phyloP scores from a whole-genome alignment of 495 filamentous ascomycete species.

The Copromyces sp. region DNA sequence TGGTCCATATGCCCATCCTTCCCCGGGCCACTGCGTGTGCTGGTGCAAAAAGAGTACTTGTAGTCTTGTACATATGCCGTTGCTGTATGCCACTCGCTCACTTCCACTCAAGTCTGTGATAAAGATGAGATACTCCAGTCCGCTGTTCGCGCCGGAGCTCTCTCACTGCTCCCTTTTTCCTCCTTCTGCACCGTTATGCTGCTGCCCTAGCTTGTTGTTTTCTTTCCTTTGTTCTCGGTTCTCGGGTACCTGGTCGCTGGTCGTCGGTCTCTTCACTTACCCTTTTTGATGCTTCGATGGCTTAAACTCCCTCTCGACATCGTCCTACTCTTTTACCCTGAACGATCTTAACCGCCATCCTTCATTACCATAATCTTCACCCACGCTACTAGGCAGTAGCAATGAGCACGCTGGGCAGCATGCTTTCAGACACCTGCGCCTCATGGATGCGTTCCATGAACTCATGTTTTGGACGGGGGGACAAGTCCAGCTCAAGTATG shows the following conservation, averaged over 20 bases:
- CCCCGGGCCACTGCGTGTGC: background rate
- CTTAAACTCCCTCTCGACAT: constrained; percentile 6
- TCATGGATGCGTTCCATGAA: constrained; percentile 32
- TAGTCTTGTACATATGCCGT: background rate
- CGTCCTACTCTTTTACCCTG: background rate
- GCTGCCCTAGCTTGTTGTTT: constrained; percentile 1
- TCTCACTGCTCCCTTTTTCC: background rate
- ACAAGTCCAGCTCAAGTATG: constrained; percentile 26
- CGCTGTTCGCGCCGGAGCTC: constrained; percentile 2
- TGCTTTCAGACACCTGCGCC: constrained; percentile 28
- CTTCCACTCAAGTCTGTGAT: background rate
- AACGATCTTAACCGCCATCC: constrained; percentile 13
- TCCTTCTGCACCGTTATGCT: constrained; percentile 4
- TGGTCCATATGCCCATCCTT: background rate
- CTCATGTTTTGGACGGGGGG: constrained; percentile 31
- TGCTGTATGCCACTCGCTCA: background rate
- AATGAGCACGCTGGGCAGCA: constrained; percentile 30
- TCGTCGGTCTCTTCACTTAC: constrained; percentile 20
- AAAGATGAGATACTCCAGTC: constrained; percentile 7
- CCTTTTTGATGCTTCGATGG: constrained; percentile 2
- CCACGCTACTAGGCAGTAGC: constrained; percentile 6
- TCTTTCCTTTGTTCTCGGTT: constrained; percentile 4
- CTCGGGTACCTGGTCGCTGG: constrained; percentile 16
- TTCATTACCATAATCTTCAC: constrained; percentile 12
- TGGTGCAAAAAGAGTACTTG: background rate